A percentile compares a stretch with the other conserved stretches of the same genome.
Evolutionary conservation across 495 filamentous ascomycete genomes (phyloP).

Genomic region (Neurospora cerealis): DNA sequence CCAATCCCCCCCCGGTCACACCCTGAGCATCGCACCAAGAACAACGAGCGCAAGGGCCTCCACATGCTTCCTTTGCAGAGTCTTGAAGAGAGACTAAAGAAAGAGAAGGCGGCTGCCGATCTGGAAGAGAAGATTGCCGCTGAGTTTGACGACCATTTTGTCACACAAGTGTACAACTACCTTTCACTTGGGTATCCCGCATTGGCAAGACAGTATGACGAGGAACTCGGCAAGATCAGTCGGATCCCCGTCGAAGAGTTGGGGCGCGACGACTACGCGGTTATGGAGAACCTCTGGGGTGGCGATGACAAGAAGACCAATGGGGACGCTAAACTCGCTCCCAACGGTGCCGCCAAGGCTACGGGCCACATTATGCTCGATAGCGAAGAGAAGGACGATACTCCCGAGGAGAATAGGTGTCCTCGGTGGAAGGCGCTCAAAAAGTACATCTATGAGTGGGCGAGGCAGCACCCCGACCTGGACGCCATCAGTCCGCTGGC

Average conservation of each 20-base stretch:
- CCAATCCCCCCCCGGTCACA: neutral
- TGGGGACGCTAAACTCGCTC: constrained; percentile 17
- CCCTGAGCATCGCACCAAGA: constrained; percentile 20
- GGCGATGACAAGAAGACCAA: constrained; percentile 5
- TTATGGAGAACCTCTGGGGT: constrained; percentile 51
- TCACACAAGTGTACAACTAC: constrained; percentile 95
- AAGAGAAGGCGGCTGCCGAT: constrained; percentile 38
- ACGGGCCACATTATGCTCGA: constrained; percentile 28
- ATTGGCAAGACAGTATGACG: constrained; percentile 69
- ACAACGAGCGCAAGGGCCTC: constrained; percentile 27
- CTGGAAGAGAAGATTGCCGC: constrained; percentile 43
- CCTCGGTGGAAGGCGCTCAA: constrained; percentile 73
- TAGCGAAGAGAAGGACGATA: constrained; percentile 25
- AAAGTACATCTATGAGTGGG: constrained; percentile 78
- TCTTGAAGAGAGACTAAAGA: constrained; percentile 37
- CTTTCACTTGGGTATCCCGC: constrained; percentile 83
- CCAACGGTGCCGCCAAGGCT: constrained; percentile 22
- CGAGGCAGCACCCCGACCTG: constrained; percentile 61
- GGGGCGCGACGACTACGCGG: constrained; percentile 57
- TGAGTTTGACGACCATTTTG: constrained; percentile 73
- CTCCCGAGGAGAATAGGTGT: constrained; percentile 31
- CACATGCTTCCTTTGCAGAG: constrained; percentile 38
- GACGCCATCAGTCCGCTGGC: constrained; percentile 44
- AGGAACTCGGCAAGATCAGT: constrained; percentile 71
- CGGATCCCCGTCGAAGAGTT: constrained; percentile 54